Percentiles rank a stretch among this genome's conserved stretches.
Evolutionary conservation across 495 filamentous ascomycete genomes (phyloP).

Genomic region (Mycothermus thermophilus): DNA sequence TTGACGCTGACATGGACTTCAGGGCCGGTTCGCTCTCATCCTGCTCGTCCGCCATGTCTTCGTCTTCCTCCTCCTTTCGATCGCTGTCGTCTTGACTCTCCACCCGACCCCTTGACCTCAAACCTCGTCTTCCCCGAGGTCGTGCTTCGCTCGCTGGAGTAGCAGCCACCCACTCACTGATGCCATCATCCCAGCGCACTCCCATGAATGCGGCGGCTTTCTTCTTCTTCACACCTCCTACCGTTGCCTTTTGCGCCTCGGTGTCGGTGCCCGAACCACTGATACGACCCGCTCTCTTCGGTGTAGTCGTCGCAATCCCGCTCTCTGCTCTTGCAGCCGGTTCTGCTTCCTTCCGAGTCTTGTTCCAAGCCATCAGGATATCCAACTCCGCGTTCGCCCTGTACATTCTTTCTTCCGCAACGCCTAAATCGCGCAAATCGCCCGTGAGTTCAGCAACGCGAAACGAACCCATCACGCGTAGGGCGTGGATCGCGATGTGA

Average conservation of each 20-base stretch:
- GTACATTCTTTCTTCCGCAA: slow-evolving; percentile 13
- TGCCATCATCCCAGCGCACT: slow-evolving; percentile 40
- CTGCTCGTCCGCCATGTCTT: background rate
- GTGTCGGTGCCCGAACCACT: too few species aligned
- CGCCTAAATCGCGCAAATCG: slow-evolving; percentile 29
- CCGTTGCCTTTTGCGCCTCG: too few species aligned
- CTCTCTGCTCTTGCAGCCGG: too few species aligned
- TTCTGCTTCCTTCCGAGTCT: too few species aligned
- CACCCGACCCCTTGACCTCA: background rate
- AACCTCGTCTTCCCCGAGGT: background rate
- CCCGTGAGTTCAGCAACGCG: slow-evolving; percentile 28
- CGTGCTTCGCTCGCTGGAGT: slow-evolving; percentile 4
- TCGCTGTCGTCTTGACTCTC: background rate
- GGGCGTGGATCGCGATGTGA: slow-evolving; percentile 6
- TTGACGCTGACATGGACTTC: background rate
- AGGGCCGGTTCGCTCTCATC: background rate
- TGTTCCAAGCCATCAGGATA: too few species aligned
- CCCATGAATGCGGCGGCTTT: slow-evolving; percentile 14
- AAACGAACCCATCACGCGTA: slow-evolving; percentile 24
- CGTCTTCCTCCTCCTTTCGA: slow-evolving; percentile 1
- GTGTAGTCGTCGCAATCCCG: too few species aligned
- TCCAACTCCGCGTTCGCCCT: too few species aligned
- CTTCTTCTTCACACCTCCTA: background rate
- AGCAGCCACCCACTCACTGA: slow-evolving; percentile 38
- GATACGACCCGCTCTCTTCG: too few species aligned